A percentile compares a stretch with the other conserved stretches of the same genome.
Evolutionary conservation across 495 filamentous ascomycete genomes (phyloP).

Genomic region (Platismatia glauca): DNA sequence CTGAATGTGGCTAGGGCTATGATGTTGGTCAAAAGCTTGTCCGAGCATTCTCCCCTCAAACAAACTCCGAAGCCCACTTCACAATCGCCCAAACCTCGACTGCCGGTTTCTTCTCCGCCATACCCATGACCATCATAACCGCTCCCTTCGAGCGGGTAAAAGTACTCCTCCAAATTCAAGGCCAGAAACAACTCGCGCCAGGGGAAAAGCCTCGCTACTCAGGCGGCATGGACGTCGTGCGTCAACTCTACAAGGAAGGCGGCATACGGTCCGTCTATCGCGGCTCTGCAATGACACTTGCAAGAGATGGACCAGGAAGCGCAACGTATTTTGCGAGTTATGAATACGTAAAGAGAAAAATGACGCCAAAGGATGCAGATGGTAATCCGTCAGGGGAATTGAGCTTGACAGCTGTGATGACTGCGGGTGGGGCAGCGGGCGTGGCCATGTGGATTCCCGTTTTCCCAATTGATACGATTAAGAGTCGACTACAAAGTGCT

Average conservation of each 20-base stretch:
- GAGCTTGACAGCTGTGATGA: constrained; percentile 71
- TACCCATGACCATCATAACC: constrained; percentile 96
- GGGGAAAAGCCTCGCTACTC: constrained; percentile 91
- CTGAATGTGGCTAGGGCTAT: constrained; percentile 52
- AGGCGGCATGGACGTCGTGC: constrained; percentile 85
- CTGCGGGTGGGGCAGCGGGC: constrained; percentile 81
- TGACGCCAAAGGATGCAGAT: constrained; percentile 79
- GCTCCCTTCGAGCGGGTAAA: constrained; percentile 98
- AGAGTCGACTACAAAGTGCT: constrained; percentile 85
- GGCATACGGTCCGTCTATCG: constrained; percentile 87
- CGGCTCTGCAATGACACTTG: constrained; percentile 81
- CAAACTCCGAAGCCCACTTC: constrained; percentile 51
- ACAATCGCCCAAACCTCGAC: constrained; percentile 81
- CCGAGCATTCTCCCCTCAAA: constrained; percentile 45
- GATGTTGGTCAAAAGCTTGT: constrained; percentile 89
- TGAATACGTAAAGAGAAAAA: constrained; percentile 78
- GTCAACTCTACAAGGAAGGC: constrained; percentile 87
- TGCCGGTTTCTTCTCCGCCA: constrained; percentile 94
- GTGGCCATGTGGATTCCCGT: constrained; percentile 99
- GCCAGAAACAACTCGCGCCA: constrained; percentile 73
- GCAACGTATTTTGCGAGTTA: constrained; percentile 97
- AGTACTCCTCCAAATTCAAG: constrained; percentile 95
- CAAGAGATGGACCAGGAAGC: constrained; percentile 82
- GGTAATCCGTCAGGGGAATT: constrained; percentile 56
- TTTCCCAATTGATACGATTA: constrained; percentile 95